A percentile compares a stretch with the other conserved stretches of the same genome.
Evolutionary conservation across 441 rosid species (phyloP).

Genomic region (Pelargonium australe): DNA sequence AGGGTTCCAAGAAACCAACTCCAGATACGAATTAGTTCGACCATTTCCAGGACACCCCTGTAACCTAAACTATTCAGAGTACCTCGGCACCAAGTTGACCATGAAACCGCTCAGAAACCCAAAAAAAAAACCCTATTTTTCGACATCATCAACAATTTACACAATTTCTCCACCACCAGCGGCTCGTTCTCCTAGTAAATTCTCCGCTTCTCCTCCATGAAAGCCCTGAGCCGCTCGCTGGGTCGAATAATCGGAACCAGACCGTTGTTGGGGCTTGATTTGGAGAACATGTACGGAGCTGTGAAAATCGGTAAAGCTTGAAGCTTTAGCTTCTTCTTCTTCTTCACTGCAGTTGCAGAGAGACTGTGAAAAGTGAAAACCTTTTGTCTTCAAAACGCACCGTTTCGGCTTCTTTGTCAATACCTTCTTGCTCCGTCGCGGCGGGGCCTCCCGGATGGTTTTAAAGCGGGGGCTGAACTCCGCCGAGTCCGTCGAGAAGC

Average conservation of each 20-base stretch:
- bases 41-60: conserved; percentile 41
- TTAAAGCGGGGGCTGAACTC: no score
- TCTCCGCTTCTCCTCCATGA: conserved; percentile 58
- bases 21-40: conserved; percentile 44
- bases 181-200: conserved; percentile 41
- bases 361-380: no score
- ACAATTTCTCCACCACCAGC: conserved; percentile 54
- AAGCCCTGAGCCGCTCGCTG: conserved; percentile 40
- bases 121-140: conserved; percentile 52
- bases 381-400: no score
- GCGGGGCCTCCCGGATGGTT: no score
- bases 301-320: no score
- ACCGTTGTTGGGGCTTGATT: conserved; percentile 52
- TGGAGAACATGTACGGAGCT: conserved; percentile 31
- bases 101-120: conserved; percentile 75
- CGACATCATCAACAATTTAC: conserved; percentile 79
- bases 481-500: no score
- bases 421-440: no score
- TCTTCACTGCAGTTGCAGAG: no score
- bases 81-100: conserved; percentile 48
- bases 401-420: no score
- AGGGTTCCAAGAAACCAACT: conserved; percentile 60
- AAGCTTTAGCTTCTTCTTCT: no score
- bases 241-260: conserved; percentile 52
- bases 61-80: conserved; percentile 53